Evolutionary conservation across 129 eudicot species (phyloP), one percentile per base, ranked within the genome.

Genomic region (Rutidosis leptorrhynchoides): DNA sequence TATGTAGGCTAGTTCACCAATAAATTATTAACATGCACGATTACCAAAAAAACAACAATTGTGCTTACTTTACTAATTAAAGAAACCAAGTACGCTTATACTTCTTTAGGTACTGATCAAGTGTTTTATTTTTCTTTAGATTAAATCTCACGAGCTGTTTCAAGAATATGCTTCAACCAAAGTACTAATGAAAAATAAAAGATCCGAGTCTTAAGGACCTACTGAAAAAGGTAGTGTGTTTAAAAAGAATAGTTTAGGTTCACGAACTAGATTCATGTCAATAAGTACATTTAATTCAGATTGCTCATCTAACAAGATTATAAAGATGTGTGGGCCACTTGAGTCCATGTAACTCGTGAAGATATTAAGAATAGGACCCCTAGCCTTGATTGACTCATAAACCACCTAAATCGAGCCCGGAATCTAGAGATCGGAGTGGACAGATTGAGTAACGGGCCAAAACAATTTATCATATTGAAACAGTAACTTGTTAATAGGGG

Each of bases 11-110:
- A n/a, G 33, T n/a, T 46, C 7, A 46, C 49, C 43, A 58, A 45
- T 67, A 23, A 63, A 52, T 43, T 7, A 28, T 19, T 26, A 64
- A 20, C 71, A 73, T 64, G 65, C 65, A 73, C 37, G 20, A 10
- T 52, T 64, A 55, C 22, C 14, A 20, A 52, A 49, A 15, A 25
- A 42, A 62, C 17, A 62, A 72, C 5, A 53, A 3, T 16, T 64
- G 6, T 29, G 48, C 3, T 54, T 32, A 21, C 19, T 35, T 24
- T 40, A 56, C 64, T 26, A 27, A 17, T 26, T 57, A 22, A 7
- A 17, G 14, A 69, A 57, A 42, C 42, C 55, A 69, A 33, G 66
- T 26, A 69, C 17, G 66, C 57, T 42, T 23, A 69, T 25, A 57
- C 26, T 59, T 45, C 64, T 56, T 22, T 54, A 55, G 30, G 48